phyloP scores from a whole-genome alignment of 2,329 filamentous ascomycete genomes.

The Cladosporium colombiae region DNA sequence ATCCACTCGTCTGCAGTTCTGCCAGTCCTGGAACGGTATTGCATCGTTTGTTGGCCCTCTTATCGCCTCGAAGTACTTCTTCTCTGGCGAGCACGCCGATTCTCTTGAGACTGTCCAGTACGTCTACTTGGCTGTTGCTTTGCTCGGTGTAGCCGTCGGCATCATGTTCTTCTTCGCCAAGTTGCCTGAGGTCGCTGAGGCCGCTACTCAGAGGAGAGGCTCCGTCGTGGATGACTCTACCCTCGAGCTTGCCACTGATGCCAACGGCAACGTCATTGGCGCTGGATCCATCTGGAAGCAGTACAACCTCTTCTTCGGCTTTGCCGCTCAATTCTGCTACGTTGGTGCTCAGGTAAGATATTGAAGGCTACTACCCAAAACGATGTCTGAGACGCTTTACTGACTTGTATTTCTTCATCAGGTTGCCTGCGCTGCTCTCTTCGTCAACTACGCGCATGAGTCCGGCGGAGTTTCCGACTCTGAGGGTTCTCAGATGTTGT shows the following conservation, averaged over 20 bases:
- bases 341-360: conserved; percentile 36
- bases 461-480: conserved; percentile 33
- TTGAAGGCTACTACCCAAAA: too few species aligned
- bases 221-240: conserved; percentile 33
- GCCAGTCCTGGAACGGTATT: conserved; percentile 41
- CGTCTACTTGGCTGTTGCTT: conserved; percentile 44
- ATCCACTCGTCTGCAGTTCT: conserved; percentile 43
- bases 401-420: too few species aligned
- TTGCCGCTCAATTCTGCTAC: conserved; percentile 42
- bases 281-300: conserved; percentile 42
- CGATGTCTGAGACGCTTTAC: too few species aligned
- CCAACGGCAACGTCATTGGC: conserved; percentile 35
- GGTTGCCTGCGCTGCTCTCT: conserved; percentile 40
- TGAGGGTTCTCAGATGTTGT: conserved; percentile 40
- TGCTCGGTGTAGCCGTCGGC: conserved; percentile 38
- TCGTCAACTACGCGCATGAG: conserved; percentile 45
- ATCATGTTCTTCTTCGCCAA: conserved; percentile 42
- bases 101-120: conserved; percentile 41
- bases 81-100: conserved; percentile 36
- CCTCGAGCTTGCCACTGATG: conserved; percentile 34
- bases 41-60: conserved; percentile 44
- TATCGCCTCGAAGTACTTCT: conserved; percentile 43
- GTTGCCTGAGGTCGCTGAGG: conserved; percentile 39
- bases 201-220: conserved; percentile 28
- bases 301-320: conserved; percentile 44